A percentile compares a stretch with the other conserved stretches of the same genome.
phyloP scores from a whole-genome alignment of 768 basidiomycete genomes.

The Nidularia pulvinata region DNA sequence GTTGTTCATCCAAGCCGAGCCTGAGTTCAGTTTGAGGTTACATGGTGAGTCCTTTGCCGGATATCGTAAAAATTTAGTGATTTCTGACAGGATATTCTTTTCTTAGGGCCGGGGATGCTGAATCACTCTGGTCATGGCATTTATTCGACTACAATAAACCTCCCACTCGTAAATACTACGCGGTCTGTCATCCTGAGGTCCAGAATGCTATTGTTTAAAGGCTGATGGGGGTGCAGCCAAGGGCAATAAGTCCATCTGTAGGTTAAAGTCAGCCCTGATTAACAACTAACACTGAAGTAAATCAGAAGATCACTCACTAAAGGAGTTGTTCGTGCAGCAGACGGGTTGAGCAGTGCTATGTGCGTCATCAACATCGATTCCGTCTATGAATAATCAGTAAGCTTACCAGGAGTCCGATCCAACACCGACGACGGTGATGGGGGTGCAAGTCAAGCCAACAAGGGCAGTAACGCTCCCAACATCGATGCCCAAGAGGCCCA shows the following conservation, averaged over 20 bases:
- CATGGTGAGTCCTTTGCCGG: too few relatives aligned
- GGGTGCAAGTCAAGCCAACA: constrained; percentile 1
- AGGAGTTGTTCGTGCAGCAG: constrained; percentile 1
- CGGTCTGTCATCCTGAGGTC: not conserved
- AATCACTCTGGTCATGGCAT: too few relatives aligned
- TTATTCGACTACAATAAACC: not conserved
- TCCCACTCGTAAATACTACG: not conserved
- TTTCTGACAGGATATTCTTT: too few relatives aligned
- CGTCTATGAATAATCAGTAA: not conserved
- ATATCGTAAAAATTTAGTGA: too few relatives aligned
- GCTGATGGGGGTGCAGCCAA: not conserved
- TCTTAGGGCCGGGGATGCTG: too few relatives aligned
- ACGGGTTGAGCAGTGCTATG: constrained; percentile 1
- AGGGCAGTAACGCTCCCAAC: not conserved
- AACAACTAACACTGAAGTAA: not conserved
- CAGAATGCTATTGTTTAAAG: not conserved
- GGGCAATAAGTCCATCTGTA: not conserved
- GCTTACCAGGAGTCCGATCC: not conserved
- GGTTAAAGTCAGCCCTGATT: not conserved
- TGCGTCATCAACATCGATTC: not conserved
- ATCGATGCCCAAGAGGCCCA: not conserved
- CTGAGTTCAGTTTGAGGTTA: too few relatives aligned
- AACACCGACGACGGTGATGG: not conserved
- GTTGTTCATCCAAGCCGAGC: too few relatives aligned
- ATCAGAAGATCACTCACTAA: not conserved